These are phyloP conservation scores for Ogataea minuta DNA, from an alignment of 805 yeast genomes.

Conservation along the genomic window DNA sequence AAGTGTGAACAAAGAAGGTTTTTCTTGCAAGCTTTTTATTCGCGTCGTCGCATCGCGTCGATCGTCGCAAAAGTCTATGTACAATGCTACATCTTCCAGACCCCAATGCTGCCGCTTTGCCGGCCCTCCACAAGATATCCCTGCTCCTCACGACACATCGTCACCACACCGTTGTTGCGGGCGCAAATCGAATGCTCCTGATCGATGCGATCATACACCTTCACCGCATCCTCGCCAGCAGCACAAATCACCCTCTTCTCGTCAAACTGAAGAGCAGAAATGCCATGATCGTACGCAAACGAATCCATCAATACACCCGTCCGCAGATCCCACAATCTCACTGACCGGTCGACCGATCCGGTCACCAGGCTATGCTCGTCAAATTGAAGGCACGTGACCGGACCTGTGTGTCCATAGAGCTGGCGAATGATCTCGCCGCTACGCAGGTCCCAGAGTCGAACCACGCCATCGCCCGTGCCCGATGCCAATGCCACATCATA, in stretches of 20 bases:
- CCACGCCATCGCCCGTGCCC: conserved; percentile 74
- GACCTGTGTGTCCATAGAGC: conserved; percentile 65
- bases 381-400: conserved; percentile 66
- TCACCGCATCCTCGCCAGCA: conserved; percentile 47
- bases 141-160: conserved; percentile 50
- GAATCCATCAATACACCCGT: conserved; percentile 62
- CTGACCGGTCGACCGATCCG: conserved; percentile 60
- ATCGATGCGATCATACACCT: conserved; percentile 56
- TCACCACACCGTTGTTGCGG: conserved; percentile 31
- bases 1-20: conserved; percentile 35
- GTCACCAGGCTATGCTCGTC: conserved; percentile 64
- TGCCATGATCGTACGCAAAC: conserved; percentile 57
- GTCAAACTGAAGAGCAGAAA: conserved; percentile 60
- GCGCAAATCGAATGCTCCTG: conserved; percentile 55
- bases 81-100: conserved; percentile 52
- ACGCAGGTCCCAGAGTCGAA: conserved; percentile 74
- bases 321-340: conserved; percentile 72
- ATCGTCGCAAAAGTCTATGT: conserved; percentile 7
- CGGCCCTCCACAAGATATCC: conserved; percentile 70
- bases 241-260: conserved; percentile 50
- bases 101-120: conserved; percentile 54
- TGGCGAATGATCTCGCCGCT: conserved; percentile 63
- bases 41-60: conserved; percentile 5
- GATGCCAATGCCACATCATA: conserved; percentile 76
- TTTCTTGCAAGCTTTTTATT: conserved; percentile 6